Evolutionary conservation across 2,329 filamentous ascomycete species (phyloP), one percentile per base, ranked within the genome.

Genomic region (Catunica adiposa): DNA sequence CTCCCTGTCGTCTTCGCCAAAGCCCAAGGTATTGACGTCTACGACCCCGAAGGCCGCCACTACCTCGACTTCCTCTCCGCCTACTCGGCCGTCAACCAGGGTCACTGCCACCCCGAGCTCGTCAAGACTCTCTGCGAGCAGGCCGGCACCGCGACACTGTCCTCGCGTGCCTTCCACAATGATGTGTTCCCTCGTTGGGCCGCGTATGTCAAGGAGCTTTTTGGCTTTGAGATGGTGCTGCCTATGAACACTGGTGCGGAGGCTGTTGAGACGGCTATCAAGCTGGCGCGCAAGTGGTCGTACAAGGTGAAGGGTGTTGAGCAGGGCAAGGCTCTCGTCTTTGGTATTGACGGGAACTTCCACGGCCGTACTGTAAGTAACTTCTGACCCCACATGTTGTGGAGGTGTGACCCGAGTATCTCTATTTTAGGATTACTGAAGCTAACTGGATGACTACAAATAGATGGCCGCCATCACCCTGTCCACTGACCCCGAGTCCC

Each of bases 181-280:
- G 90, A 97, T 73, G 92, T 97, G 60, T 97, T 97, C 72, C 90
- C 90, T 58, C 82, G 84, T 61, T 97, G 94, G 76, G 90, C 90
- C 5, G 84, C 95, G 71, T 95, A 92, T 71, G 83, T 95, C 61
- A 89, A 86, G 62, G 71, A 80, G 62, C 83, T 86, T 66, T 95
- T 96, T 68, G 89, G 88, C 60, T 97, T 94, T 67, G 90, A 97
- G 70, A 96, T 96, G 90, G 88, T 95, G 34, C 71, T 97, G 68
- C 90, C 90, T 61, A 96, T 97, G 89, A 96, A 96, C 74, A 97
- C 90, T 1, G 90, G 90, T 58, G 90, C 90, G 22, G 90, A 97
- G 71, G 90, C 90, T 7, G 89, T 95, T 37, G 90, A 97, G 76
- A 96, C 90, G 0, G 89, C 85, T 11, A 82, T 97, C 71, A 97